Base-by-base conservation (phyloP, 1,139 yeast species). In the Pichia sp. region DNA sequence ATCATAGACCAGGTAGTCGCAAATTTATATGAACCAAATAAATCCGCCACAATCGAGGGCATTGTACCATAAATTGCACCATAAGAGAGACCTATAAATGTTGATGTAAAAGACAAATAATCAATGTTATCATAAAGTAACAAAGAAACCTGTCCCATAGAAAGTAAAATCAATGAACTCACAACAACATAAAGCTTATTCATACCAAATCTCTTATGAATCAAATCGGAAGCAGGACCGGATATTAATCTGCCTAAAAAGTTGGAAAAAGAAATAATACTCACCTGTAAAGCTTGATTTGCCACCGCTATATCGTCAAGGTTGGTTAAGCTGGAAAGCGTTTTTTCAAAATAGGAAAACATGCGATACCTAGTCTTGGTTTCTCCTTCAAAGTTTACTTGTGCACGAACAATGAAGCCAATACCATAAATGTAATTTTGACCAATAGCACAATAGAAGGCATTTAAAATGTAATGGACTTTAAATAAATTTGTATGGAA, bases 1-100 rank as follows among this genome's bases (percentile, higher is more conserved):
- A 80, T 64, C 23, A 79, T 55, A 0, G 95, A 93, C 95, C 95
- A 86, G 32, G 84, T 72, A 31, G 86, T 81, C 40, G 88, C 79
- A 58, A 84, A 84, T 31, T 78, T 72, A 15, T 66, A 68, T 54
- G 85, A 72, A 21, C 89, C 89, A 63, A 84, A 85, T 12, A 77
- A 66, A 51, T 86, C 95, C 1, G 91, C 79, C 23, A 84, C 68
- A 20, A 84, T 75, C 1, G 91, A 82, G 0, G 95, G 95, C 58
- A 77, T 83, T 6, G 86, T 72, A 1, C 95, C 91, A 59, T 82
- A 85, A 40, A 81, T 68, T 39, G 82, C 70, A 1, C 96, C 96
- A 61, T 84, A 86, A n/a, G 86, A 79, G 36, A 72, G 66, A 0
- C 95, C 95, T 41, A 79, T 73, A 5, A 77, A 57, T 25, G 72